Conservation (phyloP, 306 rosid genomes). For the Acmispon strigosus region DNA sequence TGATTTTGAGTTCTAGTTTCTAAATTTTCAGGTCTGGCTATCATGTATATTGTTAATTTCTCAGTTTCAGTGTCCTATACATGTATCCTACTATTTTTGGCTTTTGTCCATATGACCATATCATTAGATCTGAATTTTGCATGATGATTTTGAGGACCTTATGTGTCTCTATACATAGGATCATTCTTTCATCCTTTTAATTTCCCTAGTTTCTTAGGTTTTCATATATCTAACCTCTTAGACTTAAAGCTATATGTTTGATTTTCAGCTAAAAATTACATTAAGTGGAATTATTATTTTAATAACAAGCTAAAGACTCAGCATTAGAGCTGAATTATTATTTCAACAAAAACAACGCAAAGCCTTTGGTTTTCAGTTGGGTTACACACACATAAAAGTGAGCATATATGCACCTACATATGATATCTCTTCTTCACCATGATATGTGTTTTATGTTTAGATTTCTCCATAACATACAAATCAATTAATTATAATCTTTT, state of each 20-base stretch:
- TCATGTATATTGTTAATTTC: neutral
- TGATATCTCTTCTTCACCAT: neutral
- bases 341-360: too few relatives aligned
- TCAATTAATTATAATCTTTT: neutral
- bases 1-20: neutral
- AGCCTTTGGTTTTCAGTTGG: too few relatives aligned
- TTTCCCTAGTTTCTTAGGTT: slow-evolving; percentile 21
- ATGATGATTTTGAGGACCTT: neutral
- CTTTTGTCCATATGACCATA: neutral
- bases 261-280: too few relatives aligned
- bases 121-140: slow-evolving; percentile 25
- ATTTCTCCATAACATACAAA: neutral
- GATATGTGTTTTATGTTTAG: neutral
- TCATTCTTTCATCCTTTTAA: neutral
- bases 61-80: slow-evolving; percentile 6
- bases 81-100: neutral
- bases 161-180: neutral
- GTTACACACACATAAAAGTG: too few relatives aligned
- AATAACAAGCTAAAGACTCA: too few relatives aligned
- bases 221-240: neutral
- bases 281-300: too few relatives aligned
- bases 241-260: neutral
- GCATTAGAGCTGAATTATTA: too few relatives aligned
- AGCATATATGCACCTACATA: neutral
- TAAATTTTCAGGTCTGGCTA: neutral